Percentiles rank a stretch among this genome's conserved stretches.
phyloP scores from a whole-genome alignment of 1,284 basidiomycete genomes.

The Grifola frondosa region DNA sequence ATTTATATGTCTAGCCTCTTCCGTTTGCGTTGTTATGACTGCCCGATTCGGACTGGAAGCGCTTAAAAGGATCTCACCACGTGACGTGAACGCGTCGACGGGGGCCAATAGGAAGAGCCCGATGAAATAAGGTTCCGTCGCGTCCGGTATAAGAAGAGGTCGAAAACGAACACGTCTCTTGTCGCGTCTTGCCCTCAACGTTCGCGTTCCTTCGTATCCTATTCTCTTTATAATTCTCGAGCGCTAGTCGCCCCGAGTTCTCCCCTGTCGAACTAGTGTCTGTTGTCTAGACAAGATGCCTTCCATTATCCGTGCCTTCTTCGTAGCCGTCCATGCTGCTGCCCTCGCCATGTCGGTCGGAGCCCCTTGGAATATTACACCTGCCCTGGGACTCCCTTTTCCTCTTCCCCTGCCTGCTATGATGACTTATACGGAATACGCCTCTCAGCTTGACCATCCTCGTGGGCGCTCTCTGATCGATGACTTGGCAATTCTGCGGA shows the following conservation, averaged over 20 bases:
- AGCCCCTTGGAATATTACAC: slow-evolving; percentile 14
- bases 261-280: too few species aligned
- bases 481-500: too few species aligned
- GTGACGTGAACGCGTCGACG: slow-evolving; percentile 18
- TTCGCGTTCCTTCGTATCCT: slow-evolving; percentile 21
- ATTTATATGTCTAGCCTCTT: slow-evolving; percentile 1
- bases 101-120: slow-evolving; percentile 16
- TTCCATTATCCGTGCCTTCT: slow-evolving; percentile 36
- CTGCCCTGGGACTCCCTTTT: slow-evolving; percentile 26
- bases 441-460: slow-evolving; percentile 11
- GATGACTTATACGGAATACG: slow-evolving; percentile 18
- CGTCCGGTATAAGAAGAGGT: slow-evolving; percentile 24
- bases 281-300: slow-evolving; percentile 32
- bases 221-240: slow-evolving; percentile 6
- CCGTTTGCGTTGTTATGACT: too few species aligned
- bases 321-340: slow-evolving; percentile 39
- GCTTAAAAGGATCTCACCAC: slow-evolving; percentile 11
- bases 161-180: slow-evolving; percentile 12
- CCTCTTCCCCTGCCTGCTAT: slow-evolving; percentile 36
- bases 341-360: slow-evolving; percentile 35
- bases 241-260: slow-evolving; percentile 8
- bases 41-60: neutral
- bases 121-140: slow-evolving; percentile 25
- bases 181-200: slow-evolving; percentile 27
- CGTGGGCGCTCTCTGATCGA: too few species aligned